Conservation (phyloP, 1,284 basidiomycete genomes). For the Bondarzewia mesenterica region DNA sequence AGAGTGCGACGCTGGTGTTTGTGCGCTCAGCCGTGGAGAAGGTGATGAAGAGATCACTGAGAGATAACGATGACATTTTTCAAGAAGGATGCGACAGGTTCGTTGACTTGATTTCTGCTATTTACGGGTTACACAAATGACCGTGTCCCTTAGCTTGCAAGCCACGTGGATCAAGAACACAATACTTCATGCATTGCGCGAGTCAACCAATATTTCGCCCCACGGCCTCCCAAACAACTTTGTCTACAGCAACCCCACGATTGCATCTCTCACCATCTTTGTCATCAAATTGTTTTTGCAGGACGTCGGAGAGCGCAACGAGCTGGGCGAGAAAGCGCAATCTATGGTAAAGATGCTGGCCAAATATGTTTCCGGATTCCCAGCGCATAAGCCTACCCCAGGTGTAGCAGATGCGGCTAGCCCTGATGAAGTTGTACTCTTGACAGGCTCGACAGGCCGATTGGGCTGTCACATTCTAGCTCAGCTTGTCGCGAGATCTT, state of each 20-base stretch:
- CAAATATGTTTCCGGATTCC: constrained; percentile 12
- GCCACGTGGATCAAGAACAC: constrained; percentile 13
- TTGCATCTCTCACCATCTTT: not conserved
- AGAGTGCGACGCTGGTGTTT: constrained; percentile 5
- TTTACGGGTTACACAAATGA: not conserved
- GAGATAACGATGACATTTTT: constrained; percentile 14
- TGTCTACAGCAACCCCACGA: constrained; percentile 7
- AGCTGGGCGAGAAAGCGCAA: not conserved
- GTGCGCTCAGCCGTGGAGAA: constrained; percentile 9
- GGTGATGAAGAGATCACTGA: constrained; percentile 6
- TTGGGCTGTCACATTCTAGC: constrained; percentile 19
- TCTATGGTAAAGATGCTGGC: constrained; percentile 11
- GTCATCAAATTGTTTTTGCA: not conserved
- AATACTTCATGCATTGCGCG: constrained; percentile 7
- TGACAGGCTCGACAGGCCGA: constrained; percentile 21
- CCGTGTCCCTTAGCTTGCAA: constrained; percentile 6
- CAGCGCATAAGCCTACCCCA: constrained; percentile 2
- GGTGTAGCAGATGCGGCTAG: not conserved
- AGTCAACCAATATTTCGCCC: not conserved
- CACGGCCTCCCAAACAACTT: constrained; percentile 5
- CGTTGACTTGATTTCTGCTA: not conserved
- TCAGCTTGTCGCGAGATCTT: constrained; percentile 13
- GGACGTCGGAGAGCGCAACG: not conserved
- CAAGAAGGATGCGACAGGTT: constrained; percentile 16
- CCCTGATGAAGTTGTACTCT: constrained; percentile 16